Percentiles rank a stretch among this genome's conserved stretches.
These are phyloP conservation scores for Exophiala xenobiotica DNA, from an alignment of 2,329 filamentous ascomycete genomes.

Conservation along the genomic window DNA sequence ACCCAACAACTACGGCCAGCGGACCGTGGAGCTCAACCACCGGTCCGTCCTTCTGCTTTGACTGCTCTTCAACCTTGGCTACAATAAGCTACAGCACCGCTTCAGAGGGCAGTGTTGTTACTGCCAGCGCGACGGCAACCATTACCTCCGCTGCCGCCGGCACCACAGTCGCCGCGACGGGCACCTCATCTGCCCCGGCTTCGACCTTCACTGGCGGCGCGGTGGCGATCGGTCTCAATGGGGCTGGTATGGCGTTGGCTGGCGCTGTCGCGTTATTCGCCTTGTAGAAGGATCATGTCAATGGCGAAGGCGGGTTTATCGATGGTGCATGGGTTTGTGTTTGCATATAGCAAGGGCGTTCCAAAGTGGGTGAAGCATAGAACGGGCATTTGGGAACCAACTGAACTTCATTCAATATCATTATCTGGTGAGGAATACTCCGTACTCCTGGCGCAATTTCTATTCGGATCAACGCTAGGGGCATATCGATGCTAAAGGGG, in stretches of 20 bases:
- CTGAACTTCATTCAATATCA: too few species aligned
- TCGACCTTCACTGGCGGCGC: conserved; percentile 23
- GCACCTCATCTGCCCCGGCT: conserved; percentile 5
- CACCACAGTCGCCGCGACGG: conserved; percentile 1
- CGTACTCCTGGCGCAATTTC: too few species aligned
- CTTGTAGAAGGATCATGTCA: conserved; percentile 11
- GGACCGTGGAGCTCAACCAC: background rate
- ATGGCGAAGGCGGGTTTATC: background rate
- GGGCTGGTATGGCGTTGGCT: conserved; percentile 20
- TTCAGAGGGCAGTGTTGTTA: too few species aligned
- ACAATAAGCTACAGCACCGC: too few species aligned
- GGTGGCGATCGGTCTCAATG: conserved; percentile 15
- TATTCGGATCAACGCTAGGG: too few species aligned
- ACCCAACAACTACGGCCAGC: conserved; percentile 3
- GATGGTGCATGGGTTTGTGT: background rate
- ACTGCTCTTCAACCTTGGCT: background rate
- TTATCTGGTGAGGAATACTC: too few species aligned
- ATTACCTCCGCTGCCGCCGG: background rate
- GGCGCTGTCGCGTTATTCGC: conserved; percentile 23
- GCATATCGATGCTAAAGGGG: too few species aligned
- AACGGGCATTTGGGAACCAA: too few species aligned
- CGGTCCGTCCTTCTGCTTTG: background rate
- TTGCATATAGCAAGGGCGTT: too few species aligned
- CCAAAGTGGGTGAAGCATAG: too few species aligned
- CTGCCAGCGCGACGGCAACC: conserved; percentile 7